Evolutionary conservation across 2,329 filamentous ascomycete species (phyloP).

Genomic region (Nemania sp.): DNA sequence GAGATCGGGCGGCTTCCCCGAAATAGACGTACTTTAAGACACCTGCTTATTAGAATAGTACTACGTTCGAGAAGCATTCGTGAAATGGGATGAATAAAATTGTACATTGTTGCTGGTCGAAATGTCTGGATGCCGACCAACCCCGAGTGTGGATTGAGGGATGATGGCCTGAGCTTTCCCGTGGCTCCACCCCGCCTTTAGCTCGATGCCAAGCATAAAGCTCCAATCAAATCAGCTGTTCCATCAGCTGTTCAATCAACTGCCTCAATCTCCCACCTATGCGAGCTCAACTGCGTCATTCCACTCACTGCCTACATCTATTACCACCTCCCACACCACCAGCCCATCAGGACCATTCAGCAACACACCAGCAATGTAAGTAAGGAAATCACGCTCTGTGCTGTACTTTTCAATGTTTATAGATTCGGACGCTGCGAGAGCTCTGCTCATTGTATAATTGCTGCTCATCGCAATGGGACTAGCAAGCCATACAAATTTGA

Average conservation of each 20-base stretch:
- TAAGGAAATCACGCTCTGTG: too few species aligned
- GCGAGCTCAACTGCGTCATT: conserved; percentile 19
- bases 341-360: background rate
- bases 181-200: conserved; percentile 19
- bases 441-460: too few species aligned
- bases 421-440: too few species aligned
- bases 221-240: conserved; percentile 6
- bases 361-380: conserved; percentile 20
- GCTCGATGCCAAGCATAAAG: conserved; percentile 19
- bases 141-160: background rate
- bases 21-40: too few species aligned
- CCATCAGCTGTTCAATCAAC: conserved; percentile 17
- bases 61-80: too few species aligned
- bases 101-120: background rate
- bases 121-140: background rate
- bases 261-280: conserved; percentile 8
- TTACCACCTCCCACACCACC: too few species aligned
- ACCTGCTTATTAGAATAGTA: too few species aligned
- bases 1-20: too few species aligned
- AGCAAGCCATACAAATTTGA: too few species aligned
- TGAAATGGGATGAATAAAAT: too few species aligned
- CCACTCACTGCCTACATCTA: conserved; percentile 8
- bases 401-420: too few species aligned
- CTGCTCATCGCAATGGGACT: too few species aligned
- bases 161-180: conserved; percentile 22